phyloP scores from a whole-genome alignment of 306 rosid genomes.

The Prunus mume region DNA sequence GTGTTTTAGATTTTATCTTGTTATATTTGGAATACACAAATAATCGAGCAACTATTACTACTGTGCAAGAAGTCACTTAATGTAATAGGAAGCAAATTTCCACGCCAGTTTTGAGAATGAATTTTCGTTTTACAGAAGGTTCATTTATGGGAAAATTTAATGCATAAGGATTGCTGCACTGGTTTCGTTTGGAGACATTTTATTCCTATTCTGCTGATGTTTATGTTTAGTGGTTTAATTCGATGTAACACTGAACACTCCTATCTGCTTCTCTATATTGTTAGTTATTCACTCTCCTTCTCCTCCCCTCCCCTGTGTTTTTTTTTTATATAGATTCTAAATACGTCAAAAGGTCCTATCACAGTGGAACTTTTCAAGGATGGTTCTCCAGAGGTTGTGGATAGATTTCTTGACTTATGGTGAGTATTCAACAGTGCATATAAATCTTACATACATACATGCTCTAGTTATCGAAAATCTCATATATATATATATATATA shows the following conservation, averaged over 20 bases:
- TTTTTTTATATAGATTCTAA: constrained; percentile 48
- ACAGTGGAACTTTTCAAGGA: constrained; percentile 75
- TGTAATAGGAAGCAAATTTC: neutral
- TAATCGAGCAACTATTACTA: neutral
- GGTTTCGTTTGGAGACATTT: neutral
- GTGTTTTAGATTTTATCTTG: neutral
- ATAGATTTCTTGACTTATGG: constrained; percentile 95
- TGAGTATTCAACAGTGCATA: constrained; percentile 35
- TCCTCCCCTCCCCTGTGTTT: neutral
- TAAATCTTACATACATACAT: neutral
- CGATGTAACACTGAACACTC: neutral
- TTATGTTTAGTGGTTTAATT: neutral
- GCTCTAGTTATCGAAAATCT: neutral
- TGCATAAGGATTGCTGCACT: neutral
- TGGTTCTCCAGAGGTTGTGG: constrained; percentile 92
- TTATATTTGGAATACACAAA: neutral
- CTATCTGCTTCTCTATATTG: neutral
- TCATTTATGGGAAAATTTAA: neutral
- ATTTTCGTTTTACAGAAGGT: neutral
- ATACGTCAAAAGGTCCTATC: constrained; percentile 83
- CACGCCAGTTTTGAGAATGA: neutral
- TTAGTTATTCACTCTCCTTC: neutral
- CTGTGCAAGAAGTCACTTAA: neutral
- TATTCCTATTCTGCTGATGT: neutral
- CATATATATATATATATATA: too few species aligned